A percentile compares a stretch with the other conserved stretches of the same genome.
These are phyloP conservation scores for Cicer chorassanicum DNA, from an alignment of 306 rosid genomes.

Conservation along the genomic window DNA sequence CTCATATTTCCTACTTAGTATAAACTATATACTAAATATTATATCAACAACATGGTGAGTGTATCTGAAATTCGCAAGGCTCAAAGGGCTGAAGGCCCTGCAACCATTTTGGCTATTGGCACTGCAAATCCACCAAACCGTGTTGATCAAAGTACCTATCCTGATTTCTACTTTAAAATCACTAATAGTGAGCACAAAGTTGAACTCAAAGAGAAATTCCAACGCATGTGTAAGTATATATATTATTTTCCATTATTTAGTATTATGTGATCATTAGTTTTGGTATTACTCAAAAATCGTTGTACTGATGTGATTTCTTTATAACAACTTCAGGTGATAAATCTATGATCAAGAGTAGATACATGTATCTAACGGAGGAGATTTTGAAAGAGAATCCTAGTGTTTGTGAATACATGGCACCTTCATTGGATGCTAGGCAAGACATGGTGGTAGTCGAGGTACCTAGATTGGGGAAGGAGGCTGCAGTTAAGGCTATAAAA, in stretches of 20 bases:
- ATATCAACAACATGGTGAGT: constrained; percentile 48
- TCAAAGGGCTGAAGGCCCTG: constrained; percentile 68
- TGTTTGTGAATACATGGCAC: constrained; percentile 70
- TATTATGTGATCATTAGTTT: background rate
- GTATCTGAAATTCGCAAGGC: constrained; percentile 63
- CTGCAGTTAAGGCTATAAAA: constrained; percentile 22
- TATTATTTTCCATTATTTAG: no score
- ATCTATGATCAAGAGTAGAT: constrained; percentile 49
- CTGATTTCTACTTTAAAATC: constrained; percentile 37
- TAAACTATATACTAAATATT: no score
- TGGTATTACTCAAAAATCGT: no score
- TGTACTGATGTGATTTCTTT: background rate
- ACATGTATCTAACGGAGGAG: constrained; percentile 43
- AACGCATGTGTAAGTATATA: constrained; percentile 53
- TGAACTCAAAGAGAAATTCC: constrained; percentile 60
- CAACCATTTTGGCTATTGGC: constrained; percentile 62
- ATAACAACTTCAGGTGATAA: constrained; percentile 47
- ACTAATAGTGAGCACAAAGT: constrained; percentile 45
- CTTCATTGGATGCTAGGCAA: constrained; percentile 75
- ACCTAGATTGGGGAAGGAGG: constrained; percentile 18
- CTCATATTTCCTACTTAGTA: no score
- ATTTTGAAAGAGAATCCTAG: constrained; percentile 46
- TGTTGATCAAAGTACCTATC: constrained; percentile 33
- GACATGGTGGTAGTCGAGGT: constrained; percentile 35
- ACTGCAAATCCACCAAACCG: constrained; percentile 51